These are phyloP conservation scores for Alternaria sp. DNA, from an alignment of 2,329 filamentous ascomycete species.

Conservation along the genomic window DNA sequence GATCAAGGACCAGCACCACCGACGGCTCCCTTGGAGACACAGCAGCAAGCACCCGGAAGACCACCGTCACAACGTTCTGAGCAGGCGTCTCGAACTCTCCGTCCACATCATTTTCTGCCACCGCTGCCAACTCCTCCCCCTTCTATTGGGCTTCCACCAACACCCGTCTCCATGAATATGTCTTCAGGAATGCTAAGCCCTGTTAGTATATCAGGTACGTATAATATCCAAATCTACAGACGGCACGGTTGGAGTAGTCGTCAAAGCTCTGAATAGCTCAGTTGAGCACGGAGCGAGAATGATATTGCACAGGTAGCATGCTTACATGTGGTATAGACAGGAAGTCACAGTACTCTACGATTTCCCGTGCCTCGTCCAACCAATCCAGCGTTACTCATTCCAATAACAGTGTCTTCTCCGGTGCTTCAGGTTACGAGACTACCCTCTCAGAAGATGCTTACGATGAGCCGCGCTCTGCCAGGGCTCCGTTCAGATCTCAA, in stretches of 20 bases:
- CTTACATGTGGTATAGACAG: constrained; percentile 20
- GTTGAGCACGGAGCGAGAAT: neutral
- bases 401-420: constrained; percentile 31
- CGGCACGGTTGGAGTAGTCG: neutral
- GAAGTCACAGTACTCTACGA: constrained; percentile 26
- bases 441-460: constrained; percentile 26
- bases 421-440: constrained; percentile 26
- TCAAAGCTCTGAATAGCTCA: neutral
- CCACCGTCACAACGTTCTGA: constrained; percentile 11
- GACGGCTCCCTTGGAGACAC: constrained; percentile 19
- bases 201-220: constrained; percentile 31
- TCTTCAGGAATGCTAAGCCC: constrained; percentile 13
- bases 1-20: constrained; percentile 21
- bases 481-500: constrained; percentile 2
- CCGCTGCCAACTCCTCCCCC: constrained; percentile 30
- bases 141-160: constrained; percentile 26
- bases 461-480: constrained; percentile 21
- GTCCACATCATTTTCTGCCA: constrained; percentile 21
- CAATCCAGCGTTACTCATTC: constrained; percentile 27
- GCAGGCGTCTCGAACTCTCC: constrained; percentile 15
- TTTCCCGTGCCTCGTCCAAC: constrained; percentile 29
- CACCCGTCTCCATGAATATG: constrained; percentile 10
- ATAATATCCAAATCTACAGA: neutral
- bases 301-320: constrained; percentile 2
- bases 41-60: constrained; percentile 6